phyloP scores from a whole-genome alignment of 805 yeast genomes.

The Pichia gijzeniarum region DNA sequence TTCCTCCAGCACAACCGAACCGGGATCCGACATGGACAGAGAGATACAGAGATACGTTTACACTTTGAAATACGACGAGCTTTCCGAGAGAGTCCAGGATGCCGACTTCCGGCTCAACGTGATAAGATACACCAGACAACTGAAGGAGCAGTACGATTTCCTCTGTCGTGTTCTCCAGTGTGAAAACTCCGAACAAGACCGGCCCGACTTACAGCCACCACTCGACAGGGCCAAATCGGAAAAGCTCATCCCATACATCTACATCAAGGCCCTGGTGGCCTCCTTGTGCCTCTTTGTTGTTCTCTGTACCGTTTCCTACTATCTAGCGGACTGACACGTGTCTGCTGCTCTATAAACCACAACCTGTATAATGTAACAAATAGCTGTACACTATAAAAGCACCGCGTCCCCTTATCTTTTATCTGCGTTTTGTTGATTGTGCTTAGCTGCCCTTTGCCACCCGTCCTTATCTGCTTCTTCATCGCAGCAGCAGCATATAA shows the following conservation, averaged over 20 bases:
- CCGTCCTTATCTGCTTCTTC: background rate
- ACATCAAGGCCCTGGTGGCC: background rate
- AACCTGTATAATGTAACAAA: no score
- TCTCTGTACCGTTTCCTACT: slow-evolving; percentile 7
- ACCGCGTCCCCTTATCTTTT: no score
- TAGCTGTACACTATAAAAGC: background rate
- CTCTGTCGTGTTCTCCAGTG: background rate
- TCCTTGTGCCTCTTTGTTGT: background rate
- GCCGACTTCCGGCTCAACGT: slow-evolving; percentile 1
- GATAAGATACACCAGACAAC: background rate
- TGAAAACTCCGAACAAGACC: background rate
- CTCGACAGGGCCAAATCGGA: no score
- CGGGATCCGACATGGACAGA: background rate
- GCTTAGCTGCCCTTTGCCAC: background rate
- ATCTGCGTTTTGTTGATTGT: no score
- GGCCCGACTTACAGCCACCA: no score
- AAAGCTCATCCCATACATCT: background rate
- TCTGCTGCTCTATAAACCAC: background rate
- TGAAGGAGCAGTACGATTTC: background rate
- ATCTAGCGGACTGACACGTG: slow-evolving; percentile 11
- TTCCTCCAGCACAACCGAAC: background rate
- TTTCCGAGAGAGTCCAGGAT: background rate
- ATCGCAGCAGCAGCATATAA: background rate
- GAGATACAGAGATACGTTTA: slow-evolving; percentile 1
- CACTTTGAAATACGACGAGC: background rate